Conservation (phyloP, 495 filamentous ascomycete genomes). For the Hyaloscypha finlandica region DNA sequence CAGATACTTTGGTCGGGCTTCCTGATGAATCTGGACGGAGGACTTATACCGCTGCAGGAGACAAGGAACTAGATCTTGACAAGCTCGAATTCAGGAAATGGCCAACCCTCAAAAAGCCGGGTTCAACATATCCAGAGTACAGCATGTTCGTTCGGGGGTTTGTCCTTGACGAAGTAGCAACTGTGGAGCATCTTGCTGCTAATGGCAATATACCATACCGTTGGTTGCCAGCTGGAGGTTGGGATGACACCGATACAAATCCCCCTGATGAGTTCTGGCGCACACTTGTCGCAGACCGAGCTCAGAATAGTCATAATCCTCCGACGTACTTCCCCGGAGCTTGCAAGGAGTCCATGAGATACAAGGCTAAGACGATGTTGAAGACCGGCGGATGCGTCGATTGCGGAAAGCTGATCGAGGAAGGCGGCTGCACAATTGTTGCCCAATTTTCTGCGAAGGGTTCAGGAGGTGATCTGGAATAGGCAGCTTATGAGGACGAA, state of each 20-base stretch:
- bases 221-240: conserved; percentile 1
- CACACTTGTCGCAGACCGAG: conserved; percentile 45
- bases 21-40: conserved; percentile 24
- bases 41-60: conserved; percentile 9
- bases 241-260: conserved; percentile 11
- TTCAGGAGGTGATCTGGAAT: conserved; percentile 36
- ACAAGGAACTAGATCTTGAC: background rate
- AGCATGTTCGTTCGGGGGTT: conserved; percentile 10
- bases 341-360: conserved; percentile 4
- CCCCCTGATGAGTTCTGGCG: conserved; percentile 44
- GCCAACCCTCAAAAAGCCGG: conserved; percentile 27
- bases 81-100: conserved; percentile 7
- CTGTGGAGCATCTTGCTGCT: background rate
- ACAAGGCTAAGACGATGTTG: background rate
- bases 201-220: conserved; percentile 12
- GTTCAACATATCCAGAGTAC: conserved; percentile 8
- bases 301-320: conserved; percentile 19
- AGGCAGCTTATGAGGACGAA: conserved; percentile 27
- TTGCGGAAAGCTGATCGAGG: conserved; percentile 2
- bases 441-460: conserved; percentile 33
- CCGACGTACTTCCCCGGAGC: conserved; percentile 5
- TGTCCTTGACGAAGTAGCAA: conserved; percentile 1
- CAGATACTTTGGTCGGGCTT: conserved; percentile 29
- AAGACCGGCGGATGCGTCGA: background rate
- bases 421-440: conserved; percentile 18